Evolutionary conservation across 176 grass and related monocot genomes (phyloP), one percentile per base, ranked within the genome.

Genomic region (Chrysopogon serrulatus): DNA sequence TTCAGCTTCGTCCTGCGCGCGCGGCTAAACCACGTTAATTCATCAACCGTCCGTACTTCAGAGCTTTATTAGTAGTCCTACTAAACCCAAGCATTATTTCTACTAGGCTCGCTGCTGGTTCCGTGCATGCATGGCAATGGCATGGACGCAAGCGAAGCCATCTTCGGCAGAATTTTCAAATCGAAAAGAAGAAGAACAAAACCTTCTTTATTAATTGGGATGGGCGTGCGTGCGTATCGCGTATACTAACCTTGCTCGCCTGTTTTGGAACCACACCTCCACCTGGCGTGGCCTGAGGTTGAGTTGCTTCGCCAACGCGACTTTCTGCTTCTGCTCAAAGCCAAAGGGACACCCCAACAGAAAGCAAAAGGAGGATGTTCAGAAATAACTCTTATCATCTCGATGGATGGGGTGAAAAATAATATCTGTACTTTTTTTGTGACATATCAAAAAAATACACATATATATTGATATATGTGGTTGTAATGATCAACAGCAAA

Each of bases 251-350:
- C 97, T 96, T 45, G 97, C 97, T 91, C 97, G 80, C 68, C 97
- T 89, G 83, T 99, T 99, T 57, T 99, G 97, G 76, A 99, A 99
- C 97, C 97, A 99, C 65, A 99, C 97, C 85, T 99, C 97, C 8
- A 99, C 97, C 81, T 99, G 97, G 70, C 97, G 82, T 59, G 97
- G 97, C 75, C 93, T 86, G 65, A 99, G 93, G 78, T 94, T 96
- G 24, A 99, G 83, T 39, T 99, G 97, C 90, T 94, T 94, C 27
- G 97, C 97, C 68, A 99, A 86, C 37, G 88, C 90, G 36, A 92
- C 83, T 87, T 99, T 99, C 91, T 96, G 97, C 82, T 99, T 99
- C 97, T 99, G 88, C 86, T 65, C 78, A 68, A 54, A 80, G 61
- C 79, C 57, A 82, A 74, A 88, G 86, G 71, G 53, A 31, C 23